Evolutionary conservation across 129 eudicot genomes (phyloP).

Genomic region (Cynara cardunculus): DNA sequence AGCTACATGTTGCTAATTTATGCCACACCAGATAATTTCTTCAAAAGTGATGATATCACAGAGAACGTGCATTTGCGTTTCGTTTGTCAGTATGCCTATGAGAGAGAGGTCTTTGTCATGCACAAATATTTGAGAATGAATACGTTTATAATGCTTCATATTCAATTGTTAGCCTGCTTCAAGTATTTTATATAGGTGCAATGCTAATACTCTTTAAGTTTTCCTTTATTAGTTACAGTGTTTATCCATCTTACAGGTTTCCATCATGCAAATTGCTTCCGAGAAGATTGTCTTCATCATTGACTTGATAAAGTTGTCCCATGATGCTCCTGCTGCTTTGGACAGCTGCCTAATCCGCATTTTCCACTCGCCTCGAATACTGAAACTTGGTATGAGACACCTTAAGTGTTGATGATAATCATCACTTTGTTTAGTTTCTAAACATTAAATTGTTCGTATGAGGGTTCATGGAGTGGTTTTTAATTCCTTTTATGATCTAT

Average conservation of each 20-base stretch:
- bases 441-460: neutral
- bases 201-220: neutral
- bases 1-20: too few species aligned
- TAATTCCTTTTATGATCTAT: neutral
- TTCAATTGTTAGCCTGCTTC: too few species aligned
- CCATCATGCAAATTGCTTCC: slow-evolving; percentile 95
- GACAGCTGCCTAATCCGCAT: slow-evolving; percentile 78
- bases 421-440: neutral
- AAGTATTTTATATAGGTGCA: too few species aligned
- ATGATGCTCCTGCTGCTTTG: slow-evolving; percentile 59
- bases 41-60: too few species aligned
- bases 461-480: neutral
- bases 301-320: slow-evolving; percentile 75
- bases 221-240: slow-evolving; percentile 7
- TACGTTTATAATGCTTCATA: too few species aligned
- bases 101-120: too few species aligned
- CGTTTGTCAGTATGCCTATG: too few species aligned
- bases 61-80: too few species aligned
- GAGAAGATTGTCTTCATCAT: slow-evolving; percentile 77
- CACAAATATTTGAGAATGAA: too few species aligned
- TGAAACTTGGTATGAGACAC: slow-evolving; percentile 78
- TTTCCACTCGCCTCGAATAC: slow-evolving; percentile 75
- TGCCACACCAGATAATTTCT: too few species aligned
- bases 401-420: neutral
- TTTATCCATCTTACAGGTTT: slow-evolving; percentile 59